Evolutionary conservation across 73 alveolate genomes (phyloP), one percentile per base, ranked within the genome.

Genomic region (Uronychia binucleata): DNA sequence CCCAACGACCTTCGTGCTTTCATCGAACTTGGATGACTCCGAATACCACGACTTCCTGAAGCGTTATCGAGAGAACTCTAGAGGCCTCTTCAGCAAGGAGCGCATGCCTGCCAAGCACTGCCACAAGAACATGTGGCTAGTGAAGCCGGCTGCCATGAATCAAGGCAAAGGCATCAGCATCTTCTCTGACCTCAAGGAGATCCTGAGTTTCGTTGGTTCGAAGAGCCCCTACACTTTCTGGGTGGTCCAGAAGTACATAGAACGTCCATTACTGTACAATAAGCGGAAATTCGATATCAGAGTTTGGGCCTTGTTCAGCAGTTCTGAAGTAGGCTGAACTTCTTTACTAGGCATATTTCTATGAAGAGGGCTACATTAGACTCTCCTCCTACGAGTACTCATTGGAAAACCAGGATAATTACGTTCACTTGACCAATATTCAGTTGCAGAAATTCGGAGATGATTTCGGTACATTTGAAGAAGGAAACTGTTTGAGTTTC

Each of bases 121-220:
- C 74, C 84, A 89, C 0, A 90, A 92, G 83, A 96, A 96, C 81
- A 84, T 96, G 76, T 96, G 99, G 99, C 79, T 96, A 28, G 60
- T 96, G 28, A 96, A 96, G 79, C 98, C 98, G 75, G 97, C 96
- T 57, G 58, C 87, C 1, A 33, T 57, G 74, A 86, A 86, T 32
- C 75, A 86, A 77, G 92, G 92, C 29, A 77, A 86, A 78, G 92
- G 92, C 0, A 86, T 86, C 31, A 46, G 78, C 30, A 86, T 86
- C 25, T 86, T 78, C 77, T 33, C 79, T 0, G 74, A 77, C 27
- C 27, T 78, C 0, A 78, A 67, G 25, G 87, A 86, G 59, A 59
- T 86, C 26, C 57, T 5, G 75, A 75, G 30, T 26, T 86, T 31
- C 80, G 57, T 26, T 26, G 57, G 28, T 30, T 58, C 29, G 33